phyloP scores from a whole-genome alignment of 2,329 filamentous ascomycete species.

The Cladosporium sp. region DNA sequence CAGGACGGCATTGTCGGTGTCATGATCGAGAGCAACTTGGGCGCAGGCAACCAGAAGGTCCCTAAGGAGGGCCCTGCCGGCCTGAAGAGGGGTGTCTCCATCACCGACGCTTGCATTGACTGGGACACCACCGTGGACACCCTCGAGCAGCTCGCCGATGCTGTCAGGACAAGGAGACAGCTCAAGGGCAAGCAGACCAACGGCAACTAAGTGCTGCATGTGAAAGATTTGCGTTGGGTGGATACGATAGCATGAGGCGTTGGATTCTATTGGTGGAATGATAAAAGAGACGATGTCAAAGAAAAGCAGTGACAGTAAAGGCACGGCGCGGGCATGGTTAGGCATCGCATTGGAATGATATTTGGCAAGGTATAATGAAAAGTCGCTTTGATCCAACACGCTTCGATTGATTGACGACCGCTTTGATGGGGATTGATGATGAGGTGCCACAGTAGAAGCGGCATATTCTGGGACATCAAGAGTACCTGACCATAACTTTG shows the following conservation, averaged over 20 bases:
- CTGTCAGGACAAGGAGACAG: conserved; percentile 72
- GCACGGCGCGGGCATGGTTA: conserved; percentile 7
- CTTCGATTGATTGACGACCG: background rate
- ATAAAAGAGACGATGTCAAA: background rate
- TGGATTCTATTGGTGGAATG: background rate
- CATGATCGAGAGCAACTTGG: conserved; percentile 98
- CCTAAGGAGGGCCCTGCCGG: conserved; percentile 80
- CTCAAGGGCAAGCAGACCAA: conserved; percentile 31
- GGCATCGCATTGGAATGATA: conserved; percentile 4
- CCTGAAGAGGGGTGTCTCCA: conserved; percentile 90
- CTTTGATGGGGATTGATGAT: too few relatives aligned
- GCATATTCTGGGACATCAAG: background rate
- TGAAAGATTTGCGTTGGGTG: background rate
- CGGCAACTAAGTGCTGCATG: conserved; percentile 14
- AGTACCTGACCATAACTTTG: background rate
- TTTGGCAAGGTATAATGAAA: conserved; percentile 11
- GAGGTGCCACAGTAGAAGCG: too few relatives aligned
- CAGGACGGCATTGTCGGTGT: conserved; percentile 91
- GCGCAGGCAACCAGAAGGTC: conserved; percentile 91
- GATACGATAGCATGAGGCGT: conserved; percentile 16
- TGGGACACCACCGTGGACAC: conserved; percentile 87
- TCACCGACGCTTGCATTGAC: conserved; percentile 94
- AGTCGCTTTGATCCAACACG: background rate
- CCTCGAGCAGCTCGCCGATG: conserved; percentile 74
- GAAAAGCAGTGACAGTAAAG: conserved; percentile 12